phyloP scores from a whole-genome alignment of 2,329 filamentous ascomycete species.

The Aspergillus fischeri region DNA sequence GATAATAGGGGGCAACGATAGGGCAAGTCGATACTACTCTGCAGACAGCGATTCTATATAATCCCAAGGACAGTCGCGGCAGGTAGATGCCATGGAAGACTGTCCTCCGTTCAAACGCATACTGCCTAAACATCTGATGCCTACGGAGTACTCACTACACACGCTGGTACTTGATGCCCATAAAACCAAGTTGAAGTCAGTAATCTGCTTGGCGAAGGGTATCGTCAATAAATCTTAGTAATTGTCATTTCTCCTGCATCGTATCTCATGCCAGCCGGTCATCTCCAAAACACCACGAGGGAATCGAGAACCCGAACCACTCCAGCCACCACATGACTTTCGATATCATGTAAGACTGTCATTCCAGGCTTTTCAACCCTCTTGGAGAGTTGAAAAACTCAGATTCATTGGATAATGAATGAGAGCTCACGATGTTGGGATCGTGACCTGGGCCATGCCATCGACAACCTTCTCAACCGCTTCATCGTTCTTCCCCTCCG shows the following conservation, averaged over 20 bases:
- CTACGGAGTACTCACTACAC: neutral
- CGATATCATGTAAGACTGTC: neutral
- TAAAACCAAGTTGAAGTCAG: neutral
- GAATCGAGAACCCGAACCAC: neutral
- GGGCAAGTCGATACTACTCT: neutral
- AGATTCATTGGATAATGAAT: neutral
- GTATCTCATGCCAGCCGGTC: conserved; percentile 5
- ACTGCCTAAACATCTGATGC: neutral
- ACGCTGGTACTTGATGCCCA: neutral
- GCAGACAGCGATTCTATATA: neutral
- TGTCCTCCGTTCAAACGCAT: neutral
- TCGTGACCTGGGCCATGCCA: conserved; percentile 40
- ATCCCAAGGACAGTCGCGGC: neutral
- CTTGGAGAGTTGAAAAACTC: neutral
- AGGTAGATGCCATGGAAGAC: neutral
- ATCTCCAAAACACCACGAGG: neutral
- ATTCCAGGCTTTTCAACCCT: neutral
- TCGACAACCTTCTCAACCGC: conserved; percentile 39
- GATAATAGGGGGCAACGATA: neutral
- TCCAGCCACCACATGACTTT: neutral
- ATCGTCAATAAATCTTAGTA: neutral
- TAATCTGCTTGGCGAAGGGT: neutral
- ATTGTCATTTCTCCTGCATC: conserved; percentile 4
- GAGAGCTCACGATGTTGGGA: conserved; percentile 35
- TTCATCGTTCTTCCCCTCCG: conserved; percentile 27